A percentile compares a stretch with the other conserved stretches of the same genome.
phyloP scores from a whole-genome alignment of 768 basidiomycete genomes.

The Boletus rubropictus region DNA sequence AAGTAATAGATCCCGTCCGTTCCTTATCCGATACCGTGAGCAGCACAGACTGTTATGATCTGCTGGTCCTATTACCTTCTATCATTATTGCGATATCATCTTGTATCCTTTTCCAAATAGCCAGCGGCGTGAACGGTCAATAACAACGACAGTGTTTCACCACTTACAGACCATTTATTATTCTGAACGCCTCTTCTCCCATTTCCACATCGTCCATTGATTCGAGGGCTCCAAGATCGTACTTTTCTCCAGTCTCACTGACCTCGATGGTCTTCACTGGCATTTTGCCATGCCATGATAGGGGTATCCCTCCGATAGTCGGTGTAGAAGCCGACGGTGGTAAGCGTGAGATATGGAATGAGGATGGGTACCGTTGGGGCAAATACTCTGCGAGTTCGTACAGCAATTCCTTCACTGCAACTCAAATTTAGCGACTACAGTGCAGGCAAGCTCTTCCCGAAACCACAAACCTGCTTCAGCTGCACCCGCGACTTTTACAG shows the following conservation, averaged over 20 bases:
- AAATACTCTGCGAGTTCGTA: conserved; percentile 69
- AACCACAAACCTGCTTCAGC: conserved; percentile 27
- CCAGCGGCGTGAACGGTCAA: not conserved
- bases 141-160: not conserved
- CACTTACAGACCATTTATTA: conserved; percentile 58
- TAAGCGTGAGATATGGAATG: conserved; percentile 49
- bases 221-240: conserved; percentile 42
- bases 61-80: conserved; percentile 37
- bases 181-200: conserved; percentile 54
- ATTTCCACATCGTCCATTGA: conserved; percentile 20
- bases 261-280: conserved; percentile 53
- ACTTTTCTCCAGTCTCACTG: conserved; percentile 44
- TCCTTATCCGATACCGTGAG: conserved; percentile 34
- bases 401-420: conserved; percentile 56
- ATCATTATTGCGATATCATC: conserved; percentile 60
- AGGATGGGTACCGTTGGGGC: conserved; percentile 55
- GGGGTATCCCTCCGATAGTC: conserved; percentile 20
- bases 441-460: not conserved
- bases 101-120: conserved; percentile 36
- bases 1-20: conserved; percentile 69
- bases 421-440: not conserved
- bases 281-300: conserved; percentile 40
- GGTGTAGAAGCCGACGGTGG: conserved; percentile 9
- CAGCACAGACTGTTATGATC: not conserved
- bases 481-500: conserved; percentile 27